Base-by-base conservation (phyloP, 768 basidiomycete species). In the Leucosporidium creatinivorum region DNA sequence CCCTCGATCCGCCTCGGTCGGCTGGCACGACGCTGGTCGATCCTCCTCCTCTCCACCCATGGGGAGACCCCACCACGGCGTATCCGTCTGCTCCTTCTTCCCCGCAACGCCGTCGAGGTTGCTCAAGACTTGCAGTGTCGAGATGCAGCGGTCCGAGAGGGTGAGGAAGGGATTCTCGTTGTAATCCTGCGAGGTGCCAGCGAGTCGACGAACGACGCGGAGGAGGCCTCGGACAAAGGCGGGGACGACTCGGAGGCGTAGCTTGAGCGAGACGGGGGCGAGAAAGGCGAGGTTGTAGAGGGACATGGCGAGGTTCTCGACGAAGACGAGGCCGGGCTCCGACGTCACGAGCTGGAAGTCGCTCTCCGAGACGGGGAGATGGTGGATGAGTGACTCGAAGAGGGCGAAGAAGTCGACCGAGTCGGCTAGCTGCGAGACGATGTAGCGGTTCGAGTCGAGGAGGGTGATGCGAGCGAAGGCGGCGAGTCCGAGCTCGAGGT, bases 201-300 rank as follows among this genome's bases (percentile, higher is more conserved):
- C 72, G 19, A 74, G 66, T 18, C 67, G 61, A 4, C 67, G 57
- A 15, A 78, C 73, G 52, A 80, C 55, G n/a, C 76, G 73, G 25
- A 73, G 80, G 81, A 93, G 83, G 44, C 91, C 81, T 54, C 81
- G 81, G 61, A 85, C 82, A 77, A 89, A 86, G 39, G 87, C 87
- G 33, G 93, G 81, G 50, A 79, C 79, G 60, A 84, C 77, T 73
- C 89, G 88, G 72, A 92, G 82, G 69, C 79, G 83, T 62, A 82
- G 80, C 79, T 93, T 92, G 69, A 93, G 75, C 31, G 83, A 81
- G 5, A 87, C 86, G 2, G 91, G 84, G 4, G 91, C 85, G 63
- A 93, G 80, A 81, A 92, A 97, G 28, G 87, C 85, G 69, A 97
- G 80, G 48, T 87, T 87, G 79, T 96, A 97, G 51, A 96, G 83